Conservation (phyloP, 352 stramenopile species). For the Globisporangium lucens region DNA sequence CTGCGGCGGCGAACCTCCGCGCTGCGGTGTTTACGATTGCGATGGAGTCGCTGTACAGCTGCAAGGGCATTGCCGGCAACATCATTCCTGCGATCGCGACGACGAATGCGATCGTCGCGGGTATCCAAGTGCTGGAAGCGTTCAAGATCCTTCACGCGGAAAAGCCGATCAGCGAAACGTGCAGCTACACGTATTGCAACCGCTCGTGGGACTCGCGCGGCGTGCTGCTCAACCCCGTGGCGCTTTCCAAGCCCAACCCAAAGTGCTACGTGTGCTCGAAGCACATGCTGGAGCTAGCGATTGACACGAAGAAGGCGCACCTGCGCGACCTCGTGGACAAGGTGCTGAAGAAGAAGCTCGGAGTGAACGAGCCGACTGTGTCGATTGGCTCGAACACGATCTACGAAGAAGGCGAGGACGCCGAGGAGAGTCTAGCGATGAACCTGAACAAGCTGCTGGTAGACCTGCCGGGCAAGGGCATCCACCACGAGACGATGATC, state of each 20-base stretch:
- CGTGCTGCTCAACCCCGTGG: conserved; percentile 90
- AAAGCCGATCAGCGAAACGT: conserved; percentile 65
- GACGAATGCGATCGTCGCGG: conserved; percentile 99
- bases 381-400: conserved; percentile 86
- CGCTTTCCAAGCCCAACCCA: conserved; percentile 88
- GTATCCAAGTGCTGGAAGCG: conserved; percentile 87
- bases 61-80: conserved; percentile 99
- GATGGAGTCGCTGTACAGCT: conserved; percentile 85
- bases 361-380: conserved; percentile 88
- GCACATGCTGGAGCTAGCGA: conserved; percentile 86
- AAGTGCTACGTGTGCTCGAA: conserved; percentile 97
- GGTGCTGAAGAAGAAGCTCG: conserved; percentile 86
- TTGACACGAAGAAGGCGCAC: conserved; percentile 88
- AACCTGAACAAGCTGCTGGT: conserved; percentile 90
- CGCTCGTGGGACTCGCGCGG: conserved; percentile 89
- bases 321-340: conserved; percentile 74
- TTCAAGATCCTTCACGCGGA: conserved; percentile 76
- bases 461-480: conserved; percentile 90
- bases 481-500: conserved; percentile 91
- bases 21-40: conserved; percentile 79
- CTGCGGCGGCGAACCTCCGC: conserved; percentile 96
- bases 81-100: conserved; percentile 99
- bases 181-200: conserved; percentile 95
- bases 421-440: conserved; percentile 64
- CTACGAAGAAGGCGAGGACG: conserved; percentile 95